These are phyloP conservation scores for Sonneratia caseolaris DNA, from an alignment of 345 rosid species.

Conservation along the genomic window DNA sequence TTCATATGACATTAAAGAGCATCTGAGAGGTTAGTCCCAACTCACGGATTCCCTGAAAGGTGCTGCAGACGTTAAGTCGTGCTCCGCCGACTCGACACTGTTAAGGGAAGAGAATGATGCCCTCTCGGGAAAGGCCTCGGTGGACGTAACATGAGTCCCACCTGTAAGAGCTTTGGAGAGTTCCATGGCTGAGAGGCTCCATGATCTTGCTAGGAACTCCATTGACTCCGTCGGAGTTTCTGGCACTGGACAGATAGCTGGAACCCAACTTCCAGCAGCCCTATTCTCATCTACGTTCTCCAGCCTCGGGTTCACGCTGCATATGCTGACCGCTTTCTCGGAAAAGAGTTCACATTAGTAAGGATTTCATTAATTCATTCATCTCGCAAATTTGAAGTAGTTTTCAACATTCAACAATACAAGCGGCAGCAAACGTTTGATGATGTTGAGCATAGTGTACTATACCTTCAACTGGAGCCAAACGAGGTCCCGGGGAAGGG, in stretches of 20 bases:
- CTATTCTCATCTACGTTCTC: conserved; percentile 75
- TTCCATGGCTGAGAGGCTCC: conserved; percentile 88
- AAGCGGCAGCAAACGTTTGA: too few species aligned
- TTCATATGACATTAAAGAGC: not conserved
- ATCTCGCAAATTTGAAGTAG: too few species aligned
- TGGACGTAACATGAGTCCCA: conserved; percentile 3
- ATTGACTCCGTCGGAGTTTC: conserved; percentile 87
- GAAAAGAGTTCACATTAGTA: not conserved
- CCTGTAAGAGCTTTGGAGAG: conserved; percentile 61
- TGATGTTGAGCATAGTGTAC: too few species aligned
- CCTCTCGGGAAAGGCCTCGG: conserved; percentile 9
- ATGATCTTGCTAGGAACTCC: conserved; percentile 95
- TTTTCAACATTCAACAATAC: too few species aligned
- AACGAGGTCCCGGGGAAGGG: too few species aligned
- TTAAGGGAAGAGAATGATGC: conserved; percentile 22
- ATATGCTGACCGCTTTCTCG: conserved; percentile 28
- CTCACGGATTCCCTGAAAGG: conserved; percentile 37
- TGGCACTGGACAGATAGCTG: conserved; percentile 34
- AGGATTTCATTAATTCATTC: too few species aligned
- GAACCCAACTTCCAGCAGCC: conserved; percentile 27
- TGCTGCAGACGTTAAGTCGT: conserved; percentile 25
- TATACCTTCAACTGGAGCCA: too few species aligned
- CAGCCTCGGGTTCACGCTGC: conserved; percentile 36
- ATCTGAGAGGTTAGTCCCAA: not conserved
- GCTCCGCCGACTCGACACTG: conserved; percentile 17